phyloP scores from a whole-genome alignment of 75 land plant species.

The Pinus tabuliformis region DNA sequence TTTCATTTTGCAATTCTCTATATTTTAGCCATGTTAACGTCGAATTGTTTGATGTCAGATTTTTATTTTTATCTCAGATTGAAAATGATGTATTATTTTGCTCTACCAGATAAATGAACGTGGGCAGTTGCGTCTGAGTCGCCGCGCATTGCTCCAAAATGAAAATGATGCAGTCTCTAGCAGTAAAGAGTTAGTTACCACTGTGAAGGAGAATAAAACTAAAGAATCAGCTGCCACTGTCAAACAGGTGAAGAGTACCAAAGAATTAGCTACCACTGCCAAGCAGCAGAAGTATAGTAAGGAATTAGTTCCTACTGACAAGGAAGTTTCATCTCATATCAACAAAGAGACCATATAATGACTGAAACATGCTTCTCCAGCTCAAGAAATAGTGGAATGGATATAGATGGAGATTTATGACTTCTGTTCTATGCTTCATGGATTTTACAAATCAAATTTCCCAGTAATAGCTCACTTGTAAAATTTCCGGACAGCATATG shows the following conservation, averaged over 20 bases:
- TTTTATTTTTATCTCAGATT: background rate
- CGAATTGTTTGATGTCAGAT: background rate
- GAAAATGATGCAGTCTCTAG: constrained; percentile 20
- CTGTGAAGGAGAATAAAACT: background rate
- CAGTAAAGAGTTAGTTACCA: constrained; percentile 12
- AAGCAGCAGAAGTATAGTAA: background rate
- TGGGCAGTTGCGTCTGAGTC: constrained; percentile 92
- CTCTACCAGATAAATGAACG: constrained; percentile 78
- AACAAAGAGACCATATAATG: background rate
- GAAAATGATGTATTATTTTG: background rate
- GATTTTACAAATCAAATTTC: background rate
- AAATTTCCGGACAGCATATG: background rate
- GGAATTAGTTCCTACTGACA: background rate
- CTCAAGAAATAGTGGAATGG: background rate
- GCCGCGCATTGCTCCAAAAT: constrained; percentile 64
- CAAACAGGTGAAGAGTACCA: background rate
- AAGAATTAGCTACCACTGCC: background rate
- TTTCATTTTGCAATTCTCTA: background rate
- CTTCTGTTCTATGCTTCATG: background rate
- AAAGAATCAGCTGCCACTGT: background rate
- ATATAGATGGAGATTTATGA: background rate
- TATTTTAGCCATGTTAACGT: background rate
- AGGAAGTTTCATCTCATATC: constrained; percentile 3
- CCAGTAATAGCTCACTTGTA: background rate
- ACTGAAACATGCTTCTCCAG: background rate